Conservation (phyloP, 164 flowering plant species). For the Chimonanthus praecox region DNA sequence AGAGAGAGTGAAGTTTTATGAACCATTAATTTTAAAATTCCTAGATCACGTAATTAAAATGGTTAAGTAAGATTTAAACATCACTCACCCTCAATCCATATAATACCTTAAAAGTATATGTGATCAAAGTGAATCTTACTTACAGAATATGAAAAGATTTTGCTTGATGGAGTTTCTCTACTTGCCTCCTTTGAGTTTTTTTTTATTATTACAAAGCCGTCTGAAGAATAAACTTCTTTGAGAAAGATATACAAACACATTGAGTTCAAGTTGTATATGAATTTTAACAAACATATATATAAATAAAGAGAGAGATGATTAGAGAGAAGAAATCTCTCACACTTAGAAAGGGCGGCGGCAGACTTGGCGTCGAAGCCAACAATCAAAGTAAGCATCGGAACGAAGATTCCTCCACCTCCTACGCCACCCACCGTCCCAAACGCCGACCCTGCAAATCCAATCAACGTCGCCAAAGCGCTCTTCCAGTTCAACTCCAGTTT, state of each 20-base stretch:
- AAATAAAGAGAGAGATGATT: neutral
- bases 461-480: constrained; percentile 57
- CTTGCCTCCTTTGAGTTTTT: too few species aligned
- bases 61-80: too few species aligned
- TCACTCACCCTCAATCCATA: too few species aligned
- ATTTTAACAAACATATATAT: too few species aligned
- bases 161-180: neutral
- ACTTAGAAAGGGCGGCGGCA: constrained; percentile 96
- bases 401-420: constrained; percentile 97
- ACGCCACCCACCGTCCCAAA: constrained; percentile 95
- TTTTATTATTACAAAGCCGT: too few species aligned
- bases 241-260: neutral
- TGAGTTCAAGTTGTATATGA: neutral
- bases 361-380: constrained; percentile 94
- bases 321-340: constrained; percentile 26
- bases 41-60: too few species aligned
- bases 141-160: neutral
- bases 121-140: too few species aligned
- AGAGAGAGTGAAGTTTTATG: too few species aligned
- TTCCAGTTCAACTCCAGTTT: constrained; percentile 74
- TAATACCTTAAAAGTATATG: too few species aligned
- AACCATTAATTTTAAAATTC: too few species aligned
- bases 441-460: constrained; percentile 87
- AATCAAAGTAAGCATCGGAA: constrained; percentile 87
- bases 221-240: too few species aligned